phyloP scores from a whole-genome alignment of 208 protist species.

The Entamoeba moshkovskii region DNA sequence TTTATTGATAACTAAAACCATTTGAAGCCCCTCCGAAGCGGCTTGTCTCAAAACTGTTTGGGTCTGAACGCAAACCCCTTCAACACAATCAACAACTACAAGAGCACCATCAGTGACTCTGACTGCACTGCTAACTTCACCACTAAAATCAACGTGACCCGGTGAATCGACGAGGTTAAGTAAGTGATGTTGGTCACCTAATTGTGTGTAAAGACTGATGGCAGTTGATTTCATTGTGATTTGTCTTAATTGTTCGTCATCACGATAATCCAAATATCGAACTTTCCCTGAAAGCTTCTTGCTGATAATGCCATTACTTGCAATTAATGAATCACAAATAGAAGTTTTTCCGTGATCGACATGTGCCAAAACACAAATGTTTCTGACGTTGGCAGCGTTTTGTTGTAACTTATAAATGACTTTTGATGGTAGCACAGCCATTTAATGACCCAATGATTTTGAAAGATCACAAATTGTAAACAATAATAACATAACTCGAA shows the following conservation, averaged over 20 bases:
- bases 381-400: neutral
- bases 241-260: slow-evolving; percentile 16
- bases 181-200: neutral
- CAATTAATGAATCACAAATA: slow-evolving; percentile 18
- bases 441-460: too few relatives aligned
- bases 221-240: slow-evolving; percentile 27
- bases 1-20: slow-evolving; percentile 92
- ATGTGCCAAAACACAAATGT: slow-evolving; percentile 27
- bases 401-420: neutral
- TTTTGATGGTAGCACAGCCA: neutral
- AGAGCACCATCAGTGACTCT: slow-evolving; percentile 72
- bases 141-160: slow-evolving; percentile 27
- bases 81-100: slow-evolving; percentile 89
- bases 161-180: slow-evolving; percentile 26
- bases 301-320: slow-evolving; percentile 17
- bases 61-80: slow-evolving; percentile 77
- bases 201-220: neutral
- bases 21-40: slow-evolving; percentile 72
- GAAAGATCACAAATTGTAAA: too few relatives aligned
- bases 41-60: slow-evolving; percentile 78
- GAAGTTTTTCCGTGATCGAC: slow-evolving; percentile 33
- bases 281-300: slow-evolving; percentile 6
- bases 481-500: too few relatives aligned
- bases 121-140: slow-evolving; percentile 6
- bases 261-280: slow-evolving; percentile 14